Conservation (phyloP, 1,284 basidiomycete species). For the Tilletiaria anomala region DNA sequence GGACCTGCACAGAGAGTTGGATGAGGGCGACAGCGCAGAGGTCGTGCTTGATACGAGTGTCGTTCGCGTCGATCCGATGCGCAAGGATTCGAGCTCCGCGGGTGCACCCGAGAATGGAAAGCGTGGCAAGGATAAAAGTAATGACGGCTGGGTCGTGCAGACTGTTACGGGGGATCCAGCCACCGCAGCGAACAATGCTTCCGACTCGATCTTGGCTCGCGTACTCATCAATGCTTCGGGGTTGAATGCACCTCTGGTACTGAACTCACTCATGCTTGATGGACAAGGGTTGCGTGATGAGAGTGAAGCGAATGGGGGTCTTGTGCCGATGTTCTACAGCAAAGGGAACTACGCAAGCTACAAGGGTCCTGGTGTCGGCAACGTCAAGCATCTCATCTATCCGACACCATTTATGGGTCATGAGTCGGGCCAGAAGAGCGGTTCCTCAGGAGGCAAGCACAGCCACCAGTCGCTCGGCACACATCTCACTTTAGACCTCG, state of each 20-base stretch:
- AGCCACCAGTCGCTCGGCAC: no score
- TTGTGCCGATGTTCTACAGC: constrained; percentile 23
- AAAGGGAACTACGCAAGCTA: constrained; percentile 31
- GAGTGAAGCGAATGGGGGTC: no score
- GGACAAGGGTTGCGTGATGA: no score
- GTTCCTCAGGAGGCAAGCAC: no score
- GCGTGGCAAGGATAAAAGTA: no score
- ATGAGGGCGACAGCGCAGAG: no score
- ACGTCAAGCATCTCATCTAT: constrained; percentile 31
- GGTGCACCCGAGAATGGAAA: no score
- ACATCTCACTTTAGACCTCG: constrained; percentile 52
- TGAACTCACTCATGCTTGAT: constrained; percentile 22
- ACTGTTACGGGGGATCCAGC: no score
- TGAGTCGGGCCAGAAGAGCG: constrained; percentile 5
- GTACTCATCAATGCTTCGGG: constrained; percentile 80
- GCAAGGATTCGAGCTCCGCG: no score
- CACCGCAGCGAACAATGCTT: no score
- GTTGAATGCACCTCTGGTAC: constrained; percentile 46
- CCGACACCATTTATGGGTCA: constrained; percentile 22
- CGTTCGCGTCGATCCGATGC: constrained; percentile 75
- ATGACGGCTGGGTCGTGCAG: no score
- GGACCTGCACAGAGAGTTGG: constrained; percentile 62
- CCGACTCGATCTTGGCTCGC: constrained; percentile 63
- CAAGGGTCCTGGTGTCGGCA: constrained; percentile 11
- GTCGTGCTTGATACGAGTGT: constrained; percentile 69